Evolutionary conservation across 257 asterid genomes (phyloP).

Genomic region (Solanum megistacrolobum): DNA sequence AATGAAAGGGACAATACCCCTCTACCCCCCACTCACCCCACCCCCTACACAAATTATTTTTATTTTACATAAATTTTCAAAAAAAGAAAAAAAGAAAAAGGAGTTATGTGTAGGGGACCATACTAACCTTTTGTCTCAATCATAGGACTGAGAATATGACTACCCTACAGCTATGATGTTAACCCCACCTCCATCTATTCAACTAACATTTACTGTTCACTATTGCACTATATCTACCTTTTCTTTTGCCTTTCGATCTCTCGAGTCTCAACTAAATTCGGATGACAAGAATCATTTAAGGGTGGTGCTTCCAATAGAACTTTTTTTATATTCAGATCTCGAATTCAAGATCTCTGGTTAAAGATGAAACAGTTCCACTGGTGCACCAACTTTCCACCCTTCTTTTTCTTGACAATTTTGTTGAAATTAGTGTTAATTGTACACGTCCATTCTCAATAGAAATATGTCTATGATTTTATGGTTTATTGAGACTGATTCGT

Average conservation of each 20-base stretch:
- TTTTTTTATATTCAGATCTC: fast-evolving
- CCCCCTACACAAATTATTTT: background rate
- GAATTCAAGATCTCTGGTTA: no score
- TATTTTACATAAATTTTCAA: background rate
- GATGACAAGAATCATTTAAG: fast-evolving
- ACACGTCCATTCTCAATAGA: no score
- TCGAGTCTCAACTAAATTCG: no score
- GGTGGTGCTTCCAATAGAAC: fast-evolving
- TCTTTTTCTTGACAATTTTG: background rate
- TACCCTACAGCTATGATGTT: constrained; percentile 10
- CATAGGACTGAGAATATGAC: constrained; percentile 11
- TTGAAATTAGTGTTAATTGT: background rate
- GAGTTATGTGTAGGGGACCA: constrained; percentile 15
- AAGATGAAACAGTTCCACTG: fast-evolving
- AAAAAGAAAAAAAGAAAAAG: background rate
- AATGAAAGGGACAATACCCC: constrained; percentile 11
- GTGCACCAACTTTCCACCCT: background rate
- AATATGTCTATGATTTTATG: no score
- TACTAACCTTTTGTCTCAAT: constrained; percentile 7
- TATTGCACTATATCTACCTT: background rate
- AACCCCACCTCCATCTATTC: background rate
- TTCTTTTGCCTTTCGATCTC: background rate
- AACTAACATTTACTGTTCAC: background rate
- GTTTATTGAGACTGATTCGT: background rate
- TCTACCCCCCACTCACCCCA: background rate